These are phyloP conservation scores for Rubia occidens DNA, from an alignment of 305 asterid genomes.

Conservation along the genomic window DNA sequence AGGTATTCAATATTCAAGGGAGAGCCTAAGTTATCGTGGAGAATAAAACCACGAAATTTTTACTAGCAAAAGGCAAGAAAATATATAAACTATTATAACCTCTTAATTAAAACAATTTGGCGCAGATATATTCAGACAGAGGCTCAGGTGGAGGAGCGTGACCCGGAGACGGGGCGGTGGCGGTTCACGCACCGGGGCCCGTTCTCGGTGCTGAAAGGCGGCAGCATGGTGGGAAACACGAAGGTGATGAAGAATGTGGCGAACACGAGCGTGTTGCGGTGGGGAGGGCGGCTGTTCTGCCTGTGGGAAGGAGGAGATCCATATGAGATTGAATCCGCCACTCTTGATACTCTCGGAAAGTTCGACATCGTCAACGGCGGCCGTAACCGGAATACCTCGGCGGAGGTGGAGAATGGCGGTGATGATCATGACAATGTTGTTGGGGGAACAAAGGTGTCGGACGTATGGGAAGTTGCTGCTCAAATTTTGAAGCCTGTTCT, in stretches of 20 bases:
- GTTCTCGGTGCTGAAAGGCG: slow-evolving; percentile 80
- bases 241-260: slow-evolving; percentile 98
- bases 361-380: slow-evolving; percentile 31
- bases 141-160: slow-evolving; percentile 86
- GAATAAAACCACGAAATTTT: no score
- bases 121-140: slow-evolving; percentile 50
- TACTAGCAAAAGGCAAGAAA: no score
- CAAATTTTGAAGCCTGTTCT: slow-evolving; percentile 63
- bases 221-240: slow-evolving; percentile 74
- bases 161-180: slow-evolving; percentile 71
- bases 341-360: slow-evolving; percentile 53
- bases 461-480: slow-evolving; percentile 59
- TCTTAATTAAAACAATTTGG: neutral
- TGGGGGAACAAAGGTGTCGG: slow-evolving; percentile 13
- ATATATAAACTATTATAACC: no score
- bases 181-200: slow-evolving; percentile 94
- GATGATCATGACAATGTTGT: neutral
- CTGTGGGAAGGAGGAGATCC: slow-evolving; percentile 98
- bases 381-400: slow-evolving; percentile 7
- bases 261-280: slow-evolving; percentile 70
- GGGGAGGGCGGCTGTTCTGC: slow-evolving; percentile 80
- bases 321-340: slow-evolving; percentile 54
- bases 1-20: slow-evolving; percentile 26
- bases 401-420: slow-evolving; percentile 8
- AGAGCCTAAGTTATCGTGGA: neutral